Conservation (phyloP, 768 basidiomycete genomes). For the Cystobasidiopsis lactophilus region DNA sequence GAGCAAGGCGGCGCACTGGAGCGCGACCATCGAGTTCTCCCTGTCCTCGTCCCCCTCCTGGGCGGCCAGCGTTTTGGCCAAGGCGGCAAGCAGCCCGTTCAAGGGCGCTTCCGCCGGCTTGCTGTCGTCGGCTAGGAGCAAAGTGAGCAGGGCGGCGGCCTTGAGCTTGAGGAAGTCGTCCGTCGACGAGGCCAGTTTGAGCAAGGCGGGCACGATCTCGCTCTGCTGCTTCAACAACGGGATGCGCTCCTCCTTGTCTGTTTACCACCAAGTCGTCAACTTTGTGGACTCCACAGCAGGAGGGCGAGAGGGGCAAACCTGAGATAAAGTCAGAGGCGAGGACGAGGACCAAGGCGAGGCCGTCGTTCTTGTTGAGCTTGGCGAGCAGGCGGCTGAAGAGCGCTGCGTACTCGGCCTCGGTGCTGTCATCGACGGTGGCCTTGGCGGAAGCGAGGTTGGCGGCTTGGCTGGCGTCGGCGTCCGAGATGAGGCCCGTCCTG, state of each 20-base stretch:
- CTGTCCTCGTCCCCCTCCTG: background rate
- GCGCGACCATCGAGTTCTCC: conserved; percentile 5
- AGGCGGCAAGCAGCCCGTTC: background rate
- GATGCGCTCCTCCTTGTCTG: conserved; percentile 74
- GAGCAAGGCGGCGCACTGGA: conserved; percentile 28
- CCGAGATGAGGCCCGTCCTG: background rate
- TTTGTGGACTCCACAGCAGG: background rate
- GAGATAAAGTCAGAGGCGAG: conserved; percentile 69
- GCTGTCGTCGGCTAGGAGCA: conserved; percentile 45
- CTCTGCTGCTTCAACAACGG: conserved; percentile 42
- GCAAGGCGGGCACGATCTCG: background rate
- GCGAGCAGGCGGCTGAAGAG: conserved; percentile 80
- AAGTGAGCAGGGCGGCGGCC: conserved; percentile 61
- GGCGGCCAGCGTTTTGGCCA: background rate
- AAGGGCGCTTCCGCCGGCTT: background rate
- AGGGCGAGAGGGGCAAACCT: conserved; percentile 30
- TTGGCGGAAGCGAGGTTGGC: background rate
- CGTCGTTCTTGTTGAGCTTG: conserved; percentile 60
- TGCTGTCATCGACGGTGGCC: background rate
- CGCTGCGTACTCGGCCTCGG: conserved; percentile 45
- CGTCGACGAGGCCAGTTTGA: conserved; percentile 53
- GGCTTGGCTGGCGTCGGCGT: too few relatives aligned
- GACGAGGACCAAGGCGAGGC: conserved; percentile 66
- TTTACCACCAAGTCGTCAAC: background rate
- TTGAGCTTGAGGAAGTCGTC: conserved; percentile 95